Base-by-base conservation (phyloP, 345 rosid genomes). In the Eucalyptus brandiana region DNA sequence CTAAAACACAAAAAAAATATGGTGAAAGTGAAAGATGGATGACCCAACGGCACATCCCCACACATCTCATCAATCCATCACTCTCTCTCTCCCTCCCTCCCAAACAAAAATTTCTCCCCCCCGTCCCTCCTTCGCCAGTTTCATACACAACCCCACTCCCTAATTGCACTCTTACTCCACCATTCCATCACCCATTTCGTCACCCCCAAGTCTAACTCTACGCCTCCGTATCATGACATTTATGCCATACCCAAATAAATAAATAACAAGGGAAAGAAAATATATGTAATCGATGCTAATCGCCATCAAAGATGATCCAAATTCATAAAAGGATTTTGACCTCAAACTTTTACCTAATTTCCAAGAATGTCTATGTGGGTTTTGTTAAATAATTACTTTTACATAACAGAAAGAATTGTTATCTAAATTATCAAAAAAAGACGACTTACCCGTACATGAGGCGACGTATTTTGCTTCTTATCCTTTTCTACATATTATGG, bases 151-250 rank as follows among this genome's bases (percentile, higher is more conserved):
- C 87, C 91, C 90, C 91, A 91, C 83, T 72, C 83, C 83, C 83
- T 37, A 87, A 76, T 89, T 96, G 96, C 95, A 96, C 91, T 91
- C 96, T 95, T 94, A 94, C 96, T 94, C 95, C 90, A 95, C 94
- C 94, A 91, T 92, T 90, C 91, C 97, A 91, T 95, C 97, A 95
- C 86, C 89, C 90, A 90, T 94, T 94, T 91, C 98, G 97, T 96
- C 98, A 96, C 91, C 95, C 67, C 94, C 88, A 95, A 85, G 53
- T 85, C 87, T 85, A 47, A 5, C 49, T 85, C 87, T 85, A 40
- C 60, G 67, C 54, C 62, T 49, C 44, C 60, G 42, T 86, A 34
- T n/a, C 40, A 86, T 12, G 26, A n/a, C 60, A 50, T 48, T 86
- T 34, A 37, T 49, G 10, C 5, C 87, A 34, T 51, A 50, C 54